Evolutionary conservation across 2,329 filamentous ascomycete species (phyloP).

Genomic region (Aspergillus proliferans): DNA sequence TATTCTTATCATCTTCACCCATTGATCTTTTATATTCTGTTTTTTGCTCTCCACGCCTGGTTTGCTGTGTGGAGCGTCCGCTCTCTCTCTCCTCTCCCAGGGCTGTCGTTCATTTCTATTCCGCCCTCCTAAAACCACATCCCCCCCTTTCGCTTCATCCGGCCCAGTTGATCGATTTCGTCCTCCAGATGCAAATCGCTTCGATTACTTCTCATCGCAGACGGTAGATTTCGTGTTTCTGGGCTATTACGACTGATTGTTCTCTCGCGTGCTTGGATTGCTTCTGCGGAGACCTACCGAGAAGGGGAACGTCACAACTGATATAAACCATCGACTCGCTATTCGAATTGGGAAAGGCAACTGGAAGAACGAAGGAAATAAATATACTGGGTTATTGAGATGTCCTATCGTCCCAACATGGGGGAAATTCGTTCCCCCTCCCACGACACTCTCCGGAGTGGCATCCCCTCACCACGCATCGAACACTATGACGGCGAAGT

Average conservation of each 20-base stretch:
- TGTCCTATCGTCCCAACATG: constrained; percentile 40
- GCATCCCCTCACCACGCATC: constrained; percentile 65
- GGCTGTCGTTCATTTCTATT: constrained; percentile 23
- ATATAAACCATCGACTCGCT: not conserved
- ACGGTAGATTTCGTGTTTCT: too few species aligned
- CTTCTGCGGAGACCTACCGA: not conserved
- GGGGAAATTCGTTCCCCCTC: constrained; percentile 57
- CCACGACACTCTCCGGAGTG: constrained; percentile 47
- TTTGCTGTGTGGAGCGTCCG: not conserved
- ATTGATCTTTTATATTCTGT: constrained; percentile 5
- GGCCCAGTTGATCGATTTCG: not conserved
- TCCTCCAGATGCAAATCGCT: not conserved
- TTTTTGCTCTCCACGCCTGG: constrained; percentile 4
- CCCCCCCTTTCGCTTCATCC: constrained; percentile 6
- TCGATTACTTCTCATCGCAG: not conserved
- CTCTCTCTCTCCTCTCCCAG: constrained; percentile 4
- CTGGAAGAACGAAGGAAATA: not conserved
- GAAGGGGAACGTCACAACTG: not conserved
- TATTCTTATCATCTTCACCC: not conserved
- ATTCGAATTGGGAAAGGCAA: not conserved
- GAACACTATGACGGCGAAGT: constrained; percentile 65
- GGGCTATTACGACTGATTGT: not conserved
- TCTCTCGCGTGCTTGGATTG: constrained; percentile 4
- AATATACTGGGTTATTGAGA: not conserved
- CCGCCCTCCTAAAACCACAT: constrained; percentile 1